These are phyloP conservation scores for Dictyophora rubrovolvata DNA, from an alignment of 768 basidiomycete genomes.

Conservation along the genomic window DNA sequence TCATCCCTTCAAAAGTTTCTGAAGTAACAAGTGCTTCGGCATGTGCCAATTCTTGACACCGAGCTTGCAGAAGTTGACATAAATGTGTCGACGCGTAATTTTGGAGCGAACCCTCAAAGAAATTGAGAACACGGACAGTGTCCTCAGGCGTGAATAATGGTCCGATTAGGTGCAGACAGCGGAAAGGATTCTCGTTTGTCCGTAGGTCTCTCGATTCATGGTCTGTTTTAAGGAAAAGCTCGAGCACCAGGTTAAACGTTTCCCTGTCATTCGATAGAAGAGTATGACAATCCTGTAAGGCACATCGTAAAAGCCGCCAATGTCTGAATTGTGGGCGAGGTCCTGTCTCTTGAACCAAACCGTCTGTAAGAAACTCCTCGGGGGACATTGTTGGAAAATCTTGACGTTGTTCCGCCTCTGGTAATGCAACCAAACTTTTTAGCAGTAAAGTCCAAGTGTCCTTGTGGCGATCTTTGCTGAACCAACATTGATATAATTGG, in stretches of 20 bases:
- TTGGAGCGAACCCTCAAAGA: background rate
- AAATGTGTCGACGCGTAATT: background rate
- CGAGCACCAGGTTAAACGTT: background rate
- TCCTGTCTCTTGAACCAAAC: background rate
- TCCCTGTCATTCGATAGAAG: background rate
- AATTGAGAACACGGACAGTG: background rate
- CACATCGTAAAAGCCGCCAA: conserved; percentile 1
- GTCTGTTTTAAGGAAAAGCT: background rate
- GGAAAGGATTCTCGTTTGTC: background rate
- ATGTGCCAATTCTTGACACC: background rate
- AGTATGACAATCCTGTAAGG: background rate
- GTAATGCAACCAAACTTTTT: background rate
- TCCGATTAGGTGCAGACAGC: background rate
- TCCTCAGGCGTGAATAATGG: background rate
- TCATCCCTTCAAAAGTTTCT: background rate
- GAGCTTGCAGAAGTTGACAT: background rate
- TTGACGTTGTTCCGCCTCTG: background rate
- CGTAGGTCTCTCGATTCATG: background rate
- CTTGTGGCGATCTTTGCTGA: background rate
- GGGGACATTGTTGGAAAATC: background rate
- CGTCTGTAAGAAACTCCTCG: background rate
- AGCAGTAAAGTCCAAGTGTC: conserved; percentile 2
- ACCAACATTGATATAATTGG: background rate
- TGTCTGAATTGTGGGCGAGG: background rate
- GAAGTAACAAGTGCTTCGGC: background rate